Conservation (phyloP, 2,329 filamentous ascomycete genomes). For the Xylaria arbuscula region DNA sequence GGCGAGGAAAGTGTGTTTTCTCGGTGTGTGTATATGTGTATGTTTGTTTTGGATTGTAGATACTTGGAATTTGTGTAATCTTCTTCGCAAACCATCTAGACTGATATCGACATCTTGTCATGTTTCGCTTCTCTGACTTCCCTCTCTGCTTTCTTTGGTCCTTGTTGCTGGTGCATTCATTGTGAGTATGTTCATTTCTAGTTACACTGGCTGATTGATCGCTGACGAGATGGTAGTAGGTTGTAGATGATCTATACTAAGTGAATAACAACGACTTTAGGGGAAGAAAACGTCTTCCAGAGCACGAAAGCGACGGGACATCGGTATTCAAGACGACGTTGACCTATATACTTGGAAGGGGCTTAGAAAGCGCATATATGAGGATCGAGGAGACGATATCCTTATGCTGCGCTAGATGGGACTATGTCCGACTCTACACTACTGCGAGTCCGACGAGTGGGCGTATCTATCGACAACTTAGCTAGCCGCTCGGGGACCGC, state of each 20-base stretch:
- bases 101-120: neutral
- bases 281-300: neutral
- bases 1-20: slow-evolving; percentile 5
- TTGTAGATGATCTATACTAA: neutral
- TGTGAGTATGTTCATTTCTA: neutral
- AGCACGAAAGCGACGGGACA: neutral
- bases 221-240: neutral
- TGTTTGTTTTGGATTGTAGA: slow-evolving; percentile 20
- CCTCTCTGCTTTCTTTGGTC: neutral
- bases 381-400: neutral
- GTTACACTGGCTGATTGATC: neutral
- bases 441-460: slow-evolving; percentile 2
- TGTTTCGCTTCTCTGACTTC: neutral
- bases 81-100: neutral
- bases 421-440: neutral
- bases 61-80: slow-evolving; percentile 27
- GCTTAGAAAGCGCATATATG: neutral
- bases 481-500: neutral
- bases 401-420: neutral
- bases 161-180: neutral
- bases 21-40: too few relatives aligned
- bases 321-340: neutral
- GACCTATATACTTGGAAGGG: neutral
- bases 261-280: neutral
- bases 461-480: slow-evolving; percentile 6